phyloP scores from a whole-genome alignment of 2,329 filamentous ascomycete species.

The Calonectria pteridis region DNA sequence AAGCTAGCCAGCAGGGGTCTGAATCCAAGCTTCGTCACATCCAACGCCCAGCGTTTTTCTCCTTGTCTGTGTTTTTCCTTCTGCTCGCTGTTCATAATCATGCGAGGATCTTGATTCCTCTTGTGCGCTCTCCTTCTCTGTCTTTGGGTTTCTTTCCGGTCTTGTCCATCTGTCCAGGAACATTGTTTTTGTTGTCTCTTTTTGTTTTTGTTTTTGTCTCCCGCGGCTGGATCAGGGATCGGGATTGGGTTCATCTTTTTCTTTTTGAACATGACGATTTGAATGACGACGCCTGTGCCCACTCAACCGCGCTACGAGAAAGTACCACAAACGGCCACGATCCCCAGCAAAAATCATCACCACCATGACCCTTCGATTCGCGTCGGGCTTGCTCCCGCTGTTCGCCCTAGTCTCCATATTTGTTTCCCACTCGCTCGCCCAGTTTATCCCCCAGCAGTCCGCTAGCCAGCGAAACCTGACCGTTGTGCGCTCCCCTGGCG shows the following conservation, averaged over 20 bases:
- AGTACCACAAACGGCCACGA: neutral
- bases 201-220: neutral
- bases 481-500: slow-evolving; percentile 71
- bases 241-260: neutral
- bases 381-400: slow-evolving; percentile 26
- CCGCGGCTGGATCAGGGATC: neutral
- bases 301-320: slow-evolving; percentile 25
- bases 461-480: slow-evolving; percentile 59
- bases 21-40: slow-evolving; percentile 15
- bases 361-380: slow-evolving; percentile 24
- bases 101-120: slow-evolving; percentile 16
- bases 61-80: slow-evolving; percentile 8
- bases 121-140: neutral
- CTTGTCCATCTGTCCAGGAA: slow-evolving; percentile 18
- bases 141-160: neutral
- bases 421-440: slow-evolving; percentile 42
- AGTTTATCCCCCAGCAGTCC: slow-evolving; percentile 47
- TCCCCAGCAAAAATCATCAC: slow-evolving; percentile 15
- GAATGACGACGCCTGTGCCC: slow-evolving; percentile 40
- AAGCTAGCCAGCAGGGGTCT: slow-evolving; percentile 7
- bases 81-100: neutral
- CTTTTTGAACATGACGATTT: slow-evolving; percentile 22
- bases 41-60: slow-evolving; percentile 18
- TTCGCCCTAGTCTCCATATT: slow-evolving; percentile 33
- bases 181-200: neutral